Evolutionary conservation across 495 filamentous ascomycete species (phyloP).

Genomic region (Penicillium pulvis): DNA sequence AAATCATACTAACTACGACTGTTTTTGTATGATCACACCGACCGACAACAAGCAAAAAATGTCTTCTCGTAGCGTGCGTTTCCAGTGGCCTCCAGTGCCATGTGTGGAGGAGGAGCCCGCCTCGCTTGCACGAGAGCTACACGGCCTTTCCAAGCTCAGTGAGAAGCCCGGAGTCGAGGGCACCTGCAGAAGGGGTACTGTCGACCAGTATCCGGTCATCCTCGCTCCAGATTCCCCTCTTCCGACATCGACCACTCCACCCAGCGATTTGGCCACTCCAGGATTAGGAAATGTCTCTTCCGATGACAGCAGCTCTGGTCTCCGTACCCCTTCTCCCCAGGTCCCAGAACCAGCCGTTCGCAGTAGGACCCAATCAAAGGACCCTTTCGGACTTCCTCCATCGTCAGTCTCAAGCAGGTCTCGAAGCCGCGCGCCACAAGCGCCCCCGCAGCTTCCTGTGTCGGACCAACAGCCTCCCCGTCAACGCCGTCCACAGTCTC

Average conservation of each 20-base stretch:
- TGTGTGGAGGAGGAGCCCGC: conserved; percentile 47
- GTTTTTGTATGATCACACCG: conserved; percentile 16
- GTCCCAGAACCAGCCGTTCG: conserved; percentile 22
- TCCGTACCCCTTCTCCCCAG: conserved; percentile 33
- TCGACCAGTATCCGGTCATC: conserved; percentile 52
- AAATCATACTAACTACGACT: conserved; percentile 6
- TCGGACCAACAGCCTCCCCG: background rate
- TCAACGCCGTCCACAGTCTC: conserved; percentile 10
- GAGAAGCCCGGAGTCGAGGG: conserved; percentile 43
- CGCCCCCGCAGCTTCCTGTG: conserved; percentile 1
- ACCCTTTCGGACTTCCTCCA: conserved; percentile 3
- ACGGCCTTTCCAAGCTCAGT: conserved; percentile 34
- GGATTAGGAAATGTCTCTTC: conserved; percentile 34
- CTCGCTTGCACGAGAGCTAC: conserved; percentile 45
- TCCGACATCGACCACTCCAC: conserved; percentile 19
- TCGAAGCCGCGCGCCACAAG: conserved; percentile 16
- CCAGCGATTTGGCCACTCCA: conserved; percentile 14
- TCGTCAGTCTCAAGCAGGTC: conserved; percentile 18
- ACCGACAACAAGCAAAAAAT: conserved; percentile 21
- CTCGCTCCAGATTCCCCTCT: conserved; percentile 29
- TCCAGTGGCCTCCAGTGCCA: conserved; percentile 44
- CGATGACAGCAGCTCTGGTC: conserved; percentile 37
- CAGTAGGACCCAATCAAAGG: conserved; percentile 5
- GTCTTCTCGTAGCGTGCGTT: conserved; percentile 30
- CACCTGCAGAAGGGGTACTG: conserved; percentile 40